phyloP scores from a whole-genome alignment of 495 filamentous ascomycete genomes.

The Aspergillus bridgeri region DNA sequence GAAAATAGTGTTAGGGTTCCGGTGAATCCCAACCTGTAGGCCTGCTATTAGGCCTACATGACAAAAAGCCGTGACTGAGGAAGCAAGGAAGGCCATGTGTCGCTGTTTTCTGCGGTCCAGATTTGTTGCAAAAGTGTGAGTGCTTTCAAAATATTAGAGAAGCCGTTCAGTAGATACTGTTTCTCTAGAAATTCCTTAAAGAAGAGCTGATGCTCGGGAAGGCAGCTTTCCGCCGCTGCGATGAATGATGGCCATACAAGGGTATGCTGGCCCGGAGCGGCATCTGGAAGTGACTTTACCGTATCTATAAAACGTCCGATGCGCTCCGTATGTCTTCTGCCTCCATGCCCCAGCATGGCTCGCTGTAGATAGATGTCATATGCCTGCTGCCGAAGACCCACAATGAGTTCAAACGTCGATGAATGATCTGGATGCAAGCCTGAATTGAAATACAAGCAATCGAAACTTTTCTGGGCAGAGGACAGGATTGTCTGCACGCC shows the following conservation, averaged over 20 bases:
- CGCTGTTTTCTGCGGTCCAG: neutral
- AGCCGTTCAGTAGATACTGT: constrained; percentile 7
- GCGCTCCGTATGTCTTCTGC: neutral
- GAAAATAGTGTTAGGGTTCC: neutral
- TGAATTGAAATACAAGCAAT: constrained; percentile 7
- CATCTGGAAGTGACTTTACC: neutral
- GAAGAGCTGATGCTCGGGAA: neutral
- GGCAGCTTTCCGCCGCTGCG: constrained; percentile 1
- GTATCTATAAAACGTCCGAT: constrained; percentile 7
- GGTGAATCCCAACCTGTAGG: neutral
- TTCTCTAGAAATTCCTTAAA: constrained; percentile 2
- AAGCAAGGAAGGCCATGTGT: constrained; percentile 6
- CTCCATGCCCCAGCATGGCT: neutral
- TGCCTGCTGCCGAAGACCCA: constrained; percentile 9
- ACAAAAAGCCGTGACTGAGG: constrained; percentile 2
- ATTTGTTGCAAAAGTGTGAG: constrained; percentile 3
- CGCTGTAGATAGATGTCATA: constrained; percentile 12
- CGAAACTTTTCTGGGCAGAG: constrained; percentile 9
- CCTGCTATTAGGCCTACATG: neutral
- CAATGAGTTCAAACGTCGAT: constrained; percentile 5
- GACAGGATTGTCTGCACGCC: constrained; percentile 4
- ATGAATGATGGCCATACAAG: constrained; percentile 13
- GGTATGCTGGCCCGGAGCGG: constrained; percentile 1
- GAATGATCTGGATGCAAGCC: constrained; percentile 7
- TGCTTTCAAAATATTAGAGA: constrained; percentile 4